Base-by-base conservation (phyloP, 345 rosid genomes). In the Euphorbia tirucalli region DNA sequence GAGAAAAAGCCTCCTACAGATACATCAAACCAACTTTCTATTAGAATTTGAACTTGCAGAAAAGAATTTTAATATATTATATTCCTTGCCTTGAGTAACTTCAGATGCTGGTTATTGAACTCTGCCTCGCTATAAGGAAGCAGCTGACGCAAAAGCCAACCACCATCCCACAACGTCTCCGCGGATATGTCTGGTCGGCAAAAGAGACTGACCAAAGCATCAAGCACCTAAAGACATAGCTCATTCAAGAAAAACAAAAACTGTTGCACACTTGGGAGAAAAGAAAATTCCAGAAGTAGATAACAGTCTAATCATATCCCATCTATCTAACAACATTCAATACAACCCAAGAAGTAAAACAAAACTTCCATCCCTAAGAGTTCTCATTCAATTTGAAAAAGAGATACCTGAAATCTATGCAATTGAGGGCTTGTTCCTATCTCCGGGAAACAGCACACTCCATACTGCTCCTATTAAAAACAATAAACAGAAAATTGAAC, bases 121-220 rank as follows among this genome's bases (percentile, higher is more conserved):
- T 93, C 99, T 57, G 86, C 88, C 81, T 89, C 87, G 25, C 91
- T 90, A 61, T 96, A 86, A 73, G 98, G 98, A 76, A 93, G 96
- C 78, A 96, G 80, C 72, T 96, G 99, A 46, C 90, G 99, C 79
- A 96, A 83, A 71, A 96, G 96, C 99, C 99, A 96, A 44, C 98
- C 98, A 61, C 97, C 98, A 82, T 85, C 89, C 99, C 99, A 89
- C 80, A 93, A 77, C 55, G 90, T 91, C 81, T 96, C 99, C 9
- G 98, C 92, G 50, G 95, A 85, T 80, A 96, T 81, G 82, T 87
- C 83, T 57, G 94, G 83, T 50, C 98, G 99, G 75, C 92, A 86
- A 74, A 96, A 85, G 52, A 96, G 95, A 81, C 85, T 75, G 69
- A 89, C 94, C 88, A 96, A 83, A 22, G 97, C 86, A 82, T 91